phyloP scores from a whole-genome alignment of 495 filamentous ascomycete species.

The Trichoderma asperelloides region DNA sequence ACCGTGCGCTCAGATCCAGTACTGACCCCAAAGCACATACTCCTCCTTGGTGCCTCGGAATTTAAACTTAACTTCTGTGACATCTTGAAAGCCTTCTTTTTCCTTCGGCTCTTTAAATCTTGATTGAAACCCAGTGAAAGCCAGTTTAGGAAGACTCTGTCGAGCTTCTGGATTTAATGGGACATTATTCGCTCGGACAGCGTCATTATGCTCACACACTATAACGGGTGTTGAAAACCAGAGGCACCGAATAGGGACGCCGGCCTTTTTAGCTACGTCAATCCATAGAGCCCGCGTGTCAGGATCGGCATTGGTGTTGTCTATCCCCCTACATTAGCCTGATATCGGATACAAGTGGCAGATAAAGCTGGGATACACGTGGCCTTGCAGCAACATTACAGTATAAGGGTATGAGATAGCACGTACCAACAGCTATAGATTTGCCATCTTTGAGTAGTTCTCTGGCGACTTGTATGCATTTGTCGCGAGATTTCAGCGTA shows the following conservation, averaged over 20 bases:
- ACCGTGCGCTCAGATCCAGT: slow-evolving; percentile 51
- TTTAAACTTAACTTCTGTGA: slow-evolving; percentile 58
- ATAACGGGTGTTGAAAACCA: slow-evolving; percentile 66
- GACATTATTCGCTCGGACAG: slow-evolving; percentile 64
- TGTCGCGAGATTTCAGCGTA: slow-evolving; percentile 69
- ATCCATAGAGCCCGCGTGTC: slow-evolving; percentile 71
- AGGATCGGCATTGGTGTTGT: slow-evolving; percentile 84
- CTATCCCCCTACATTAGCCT: slow-evolving; percentile 33
- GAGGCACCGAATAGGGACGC: slow-evolving; percentile 73
- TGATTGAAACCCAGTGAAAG: slow-evolving; percentile 64
- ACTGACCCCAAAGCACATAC: slow-evolving; percentile 58
- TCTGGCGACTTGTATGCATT: slow-evolving; percentile 71
- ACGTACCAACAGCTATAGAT: slow-evolving; percentile 69
- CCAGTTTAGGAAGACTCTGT: slow-evolving; percentile 62
- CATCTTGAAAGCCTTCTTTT: slow-evolving; percentile 76
- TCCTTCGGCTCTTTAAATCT: slow-evolving; percentile 62
- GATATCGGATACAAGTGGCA: slow-evolving; percentile 1
- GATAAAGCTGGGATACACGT: no score
- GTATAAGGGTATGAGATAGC: background rate
- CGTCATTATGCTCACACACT: slow-evolving; percentile 84
- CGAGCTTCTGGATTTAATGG: slow-evolving; percentile 78
- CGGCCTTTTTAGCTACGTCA: slow-evolving; percentile 56
- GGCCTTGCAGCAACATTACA: no score
- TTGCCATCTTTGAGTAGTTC: slow-evolving; percentile 53
- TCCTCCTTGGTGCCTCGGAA: slow-evolving; percentile 40